These are phyloP conservation scores for Pseudotsuga menziesii DNA, from an alignment of 75 land plant genomes.

Conservation along the genomic window DNA sequence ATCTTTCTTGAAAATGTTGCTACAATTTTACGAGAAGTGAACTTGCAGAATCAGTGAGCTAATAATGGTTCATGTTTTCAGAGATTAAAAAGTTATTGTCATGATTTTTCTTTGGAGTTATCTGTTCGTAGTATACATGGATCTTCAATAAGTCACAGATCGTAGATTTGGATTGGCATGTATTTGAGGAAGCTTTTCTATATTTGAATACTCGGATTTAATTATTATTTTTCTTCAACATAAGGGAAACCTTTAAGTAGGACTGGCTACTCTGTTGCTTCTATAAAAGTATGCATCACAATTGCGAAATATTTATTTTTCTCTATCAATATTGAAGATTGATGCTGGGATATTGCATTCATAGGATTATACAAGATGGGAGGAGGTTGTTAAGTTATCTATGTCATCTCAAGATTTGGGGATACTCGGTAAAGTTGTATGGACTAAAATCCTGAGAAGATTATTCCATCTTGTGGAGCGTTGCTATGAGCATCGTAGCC, in stretches of 20 bases:
- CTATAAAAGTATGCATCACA: neutral
- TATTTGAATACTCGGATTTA: neutral
- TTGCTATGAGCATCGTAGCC: too few relatives aligned
- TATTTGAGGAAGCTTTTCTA: neutral
- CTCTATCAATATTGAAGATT: neutral
- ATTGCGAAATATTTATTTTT: neutral
- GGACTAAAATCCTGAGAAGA: too few relatives aligned
- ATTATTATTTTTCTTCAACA: neutral
- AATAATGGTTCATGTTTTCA: neutral
- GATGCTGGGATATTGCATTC: too few relatives aligned
- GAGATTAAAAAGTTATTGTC: neutral
- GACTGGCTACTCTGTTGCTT: neutral
- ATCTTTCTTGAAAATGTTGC: conserved; percentile 87
- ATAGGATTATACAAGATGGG: too few relatives aligned
- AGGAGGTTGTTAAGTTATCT: too few relatives aligned
- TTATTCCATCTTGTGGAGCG: too few relatives aligned
- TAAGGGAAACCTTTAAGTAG: neutral
- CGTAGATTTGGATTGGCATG: neutral
- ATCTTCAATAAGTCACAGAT: neutral
- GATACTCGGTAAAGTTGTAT: too few relatives aligned
- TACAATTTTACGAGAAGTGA: conserved; percentile 50
- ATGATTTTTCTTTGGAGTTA: neutral
- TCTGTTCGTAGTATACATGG: neutral
- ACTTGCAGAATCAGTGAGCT: conserved; percentile 2
- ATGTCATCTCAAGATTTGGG: too few relatives aligned